Percentiles rank a stretch among this genome's conserved stretches.
phyloP scores from a whole-genome alignment of 768 basidiomycete genomes.

The Boletus rubroflammeus region DNA sequence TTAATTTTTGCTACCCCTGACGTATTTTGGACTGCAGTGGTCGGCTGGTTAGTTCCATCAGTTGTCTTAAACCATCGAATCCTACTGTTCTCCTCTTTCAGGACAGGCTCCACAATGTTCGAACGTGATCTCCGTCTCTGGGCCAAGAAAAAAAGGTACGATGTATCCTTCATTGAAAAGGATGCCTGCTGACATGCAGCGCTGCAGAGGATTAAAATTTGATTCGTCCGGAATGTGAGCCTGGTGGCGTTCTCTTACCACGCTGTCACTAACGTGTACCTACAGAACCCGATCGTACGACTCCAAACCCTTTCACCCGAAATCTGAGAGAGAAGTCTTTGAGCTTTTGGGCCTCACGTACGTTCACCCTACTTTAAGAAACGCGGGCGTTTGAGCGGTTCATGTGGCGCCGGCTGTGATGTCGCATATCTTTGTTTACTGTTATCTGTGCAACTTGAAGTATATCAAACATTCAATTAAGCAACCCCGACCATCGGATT shows the following conservation, averaged over 20 bases:
- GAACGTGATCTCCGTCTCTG: slow-evolving; percentile 77
- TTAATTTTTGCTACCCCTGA: slow-evolving; percentile 75
- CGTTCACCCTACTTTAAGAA: slow-evolving; percentile 67
- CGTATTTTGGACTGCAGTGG: slow-evolving; percentile 83
- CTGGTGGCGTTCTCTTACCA: background rate
- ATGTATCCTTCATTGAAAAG: background rate
- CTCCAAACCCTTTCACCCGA: slow-evolving; percentile 55
- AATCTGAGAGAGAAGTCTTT: slow-evolving; percentile 71
- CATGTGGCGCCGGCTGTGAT: slow-evolving; percentile 11
- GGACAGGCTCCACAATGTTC: slow-evolving; percentile 90
- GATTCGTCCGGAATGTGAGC: slow-evolving; percentile 78
- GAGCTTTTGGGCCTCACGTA: slow-evolving; percentile 64
- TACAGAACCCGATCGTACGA: slow-evolving; percentile 54
- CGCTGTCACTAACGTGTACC: background rate
- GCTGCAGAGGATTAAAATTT: slow-evolving; percentile 69
- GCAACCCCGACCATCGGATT: background rate
- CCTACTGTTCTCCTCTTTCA: slow-evolving; percentile 21
- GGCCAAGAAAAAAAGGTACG: slow-evolving; percentile 60
- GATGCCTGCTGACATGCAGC: background rate
- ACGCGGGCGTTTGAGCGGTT: slow-evolving; percentile 53
- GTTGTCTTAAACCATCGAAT: background rate
- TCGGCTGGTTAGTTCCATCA: slow-evolving; percentile 67
- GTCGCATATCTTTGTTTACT: background rate
- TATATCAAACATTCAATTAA: background rate
- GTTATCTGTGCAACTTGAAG: background rate